Evolutionary conservation across 345 rosid genomes (phyloP), one percentile per base, ranked within the genome.

Genomic region (Brassica incana): DNA sequence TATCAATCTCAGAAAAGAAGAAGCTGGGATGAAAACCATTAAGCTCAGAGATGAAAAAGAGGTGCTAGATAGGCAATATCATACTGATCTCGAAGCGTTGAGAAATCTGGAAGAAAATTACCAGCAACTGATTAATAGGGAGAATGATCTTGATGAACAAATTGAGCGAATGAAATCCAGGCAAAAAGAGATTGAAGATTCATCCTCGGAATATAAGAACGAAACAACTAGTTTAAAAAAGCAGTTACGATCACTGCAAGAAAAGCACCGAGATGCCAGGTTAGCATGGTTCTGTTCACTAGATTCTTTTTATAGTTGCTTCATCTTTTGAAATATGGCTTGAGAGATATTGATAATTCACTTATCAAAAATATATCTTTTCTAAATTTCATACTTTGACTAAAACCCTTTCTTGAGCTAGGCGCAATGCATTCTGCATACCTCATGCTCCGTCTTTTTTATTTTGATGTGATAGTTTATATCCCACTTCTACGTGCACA

Each of bases 91-190:
- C 59, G 99, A 95, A 88, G 96, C 91, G 62, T 86, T 83, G 74
- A 91, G 90, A 85, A 95, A 93, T 88, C 86, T 91, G 83, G 98
- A 91, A 87, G 99, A 91, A 91, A 95, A 93, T 83, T 85, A 89
- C 73, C 99, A 90, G 82, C 97, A 93, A 77, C 73, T 95, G 85
- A 90, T 80, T 74, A 90, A 88, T 79, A 84, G 99, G 75, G 91
- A 84, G 84, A 84, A 78, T 67, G 99, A 95, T 80, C 88, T 91
- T 65, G 87, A 85, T 50, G 75, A 85, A 67, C 98, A 95, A 81
- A 92, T 91, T 82, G 86, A 90, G 63, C 97, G 94, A 82, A 85
- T 91, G 87, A 87, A 80, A 72, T 69, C 83, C 66, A 88, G 98
- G 81, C 87, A 80, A 73, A 69, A 84, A 79, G 89, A 85, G 84